Evolutionary conservation across 371 early-diverging fungal genomes (phyloP), one percentile per base, ranked within the genome.

Genomic region (Mucor mucedo): DNA sequence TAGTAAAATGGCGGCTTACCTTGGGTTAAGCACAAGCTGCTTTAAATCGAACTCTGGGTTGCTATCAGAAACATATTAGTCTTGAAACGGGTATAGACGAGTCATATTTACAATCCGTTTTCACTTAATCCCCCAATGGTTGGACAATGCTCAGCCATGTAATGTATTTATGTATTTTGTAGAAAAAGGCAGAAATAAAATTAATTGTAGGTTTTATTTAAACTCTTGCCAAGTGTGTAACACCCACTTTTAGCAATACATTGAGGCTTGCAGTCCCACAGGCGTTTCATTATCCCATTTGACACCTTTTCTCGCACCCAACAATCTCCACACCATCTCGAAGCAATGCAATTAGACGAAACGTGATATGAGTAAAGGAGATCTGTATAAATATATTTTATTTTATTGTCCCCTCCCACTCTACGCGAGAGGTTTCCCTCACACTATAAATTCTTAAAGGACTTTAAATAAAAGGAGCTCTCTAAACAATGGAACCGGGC

Each of bases 21-120:
- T 63, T 45, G 81, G 81, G 58, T 80, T 48, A 21, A 67, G 58
- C n/a, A 80, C 62, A 27, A 78, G 65, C 30, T 76, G 68, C 16
- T 68, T 70, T 27, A 73, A 62, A 52, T 76, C 63, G 45, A 80
- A 78, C 47, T 73, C 76, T 50, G 81, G 81, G 29, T 75, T 73
- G 38, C 77, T 77, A 58, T n/a, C 33, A 38, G 13, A 11, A 45
- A 16, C 8, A 45, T 45, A 14, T 13, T 52, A 52, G 30, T 30
- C 30, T 2, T 48, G 27, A 28, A 48, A 21, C 10, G 21, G 5
- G 48, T 11, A 28, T 1, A 27, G 21, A 28, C 6, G 8, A 41
- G 6, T 44, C 4, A 27, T 50, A 21, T 38, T 42, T 73, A 73
- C 73, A 73, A 70, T 64, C 73, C 73, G 64, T 67, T 56, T 45